Percentiles rank a stretch among this genome's conserved stretches.
Evolutionary conservation across 2,329 filamentous ascomycete species (phyloP).

Genomic region (Alternaria arbusti): DNA sequence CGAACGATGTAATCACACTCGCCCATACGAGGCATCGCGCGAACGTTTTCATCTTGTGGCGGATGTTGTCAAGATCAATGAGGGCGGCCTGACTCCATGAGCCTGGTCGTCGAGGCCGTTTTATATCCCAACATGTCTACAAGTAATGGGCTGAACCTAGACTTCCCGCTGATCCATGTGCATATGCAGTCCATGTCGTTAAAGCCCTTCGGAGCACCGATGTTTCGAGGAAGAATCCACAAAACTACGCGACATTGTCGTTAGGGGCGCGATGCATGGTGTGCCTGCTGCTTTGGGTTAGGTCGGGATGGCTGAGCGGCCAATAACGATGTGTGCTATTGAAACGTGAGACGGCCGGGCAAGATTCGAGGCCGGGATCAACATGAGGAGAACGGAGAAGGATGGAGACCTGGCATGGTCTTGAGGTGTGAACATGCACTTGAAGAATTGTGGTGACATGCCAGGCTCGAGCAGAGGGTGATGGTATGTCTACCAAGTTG

Average conservation of each 20-base stretch:
- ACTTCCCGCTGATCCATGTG: not conserved
- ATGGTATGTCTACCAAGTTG: not conserved
- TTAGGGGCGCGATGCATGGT: not conserved
- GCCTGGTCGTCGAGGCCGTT: not conserved
- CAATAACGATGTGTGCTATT: constrained; percentile 15
- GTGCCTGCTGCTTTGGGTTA: constrained; percentile 21
- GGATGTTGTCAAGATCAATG: not conserved
- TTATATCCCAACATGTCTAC: not conserved
- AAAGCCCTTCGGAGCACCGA: not conserved
- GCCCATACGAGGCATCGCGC: constrained; percentile 11
- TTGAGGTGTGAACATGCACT: not conserved
- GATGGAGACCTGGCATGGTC: not conserved
- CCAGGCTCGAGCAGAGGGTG: not conserved
- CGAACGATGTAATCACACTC: constrained; percentile 1
- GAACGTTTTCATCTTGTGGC: constrained; percentile 1
- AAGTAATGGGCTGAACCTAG: not conserved
- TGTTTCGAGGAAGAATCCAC: not conserved
- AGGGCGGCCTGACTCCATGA: not conserved
- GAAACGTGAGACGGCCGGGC: constrained; percentile 29
- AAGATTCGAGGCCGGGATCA: not conserved
- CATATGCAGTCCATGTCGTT: not conserved
- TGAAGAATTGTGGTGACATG: not conserved
- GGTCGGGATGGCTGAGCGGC: not conserved
- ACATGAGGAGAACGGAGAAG: not conserved
- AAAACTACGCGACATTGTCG: not conserved